Conservation (phyloP, 768 basidiomycete genomes). For the Cystobasidium tubakii region DNA sequence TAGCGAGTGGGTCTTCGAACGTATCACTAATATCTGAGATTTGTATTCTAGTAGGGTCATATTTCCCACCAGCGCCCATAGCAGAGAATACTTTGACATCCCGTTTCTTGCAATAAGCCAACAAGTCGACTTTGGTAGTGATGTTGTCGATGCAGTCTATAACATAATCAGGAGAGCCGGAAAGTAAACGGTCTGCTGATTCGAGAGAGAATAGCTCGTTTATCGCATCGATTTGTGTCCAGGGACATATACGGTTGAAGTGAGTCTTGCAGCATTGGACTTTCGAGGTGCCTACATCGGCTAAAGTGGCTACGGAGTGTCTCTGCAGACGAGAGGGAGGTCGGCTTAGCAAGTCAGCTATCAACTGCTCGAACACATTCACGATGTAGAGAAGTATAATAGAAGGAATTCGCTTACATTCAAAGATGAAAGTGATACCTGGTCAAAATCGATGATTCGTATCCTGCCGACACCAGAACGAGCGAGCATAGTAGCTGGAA, state of each 20-base stretch:
- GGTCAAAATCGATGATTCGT: conserved; percentile 69
- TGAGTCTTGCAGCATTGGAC: conserved; percentile 68
- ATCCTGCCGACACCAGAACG: conserved; percentile 44
- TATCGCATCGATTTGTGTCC: conserved; percentile 76
- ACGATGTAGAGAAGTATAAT: not conserved
- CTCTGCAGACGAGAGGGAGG: conserved; percentile 51
- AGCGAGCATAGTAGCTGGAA: conserved; percentile 44
- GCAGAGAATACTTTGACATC: conserved; percentile 87
- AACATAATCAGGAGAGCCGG: conserved; percentile 69
- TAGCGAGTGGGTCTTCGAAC: conserved; percentile 88
- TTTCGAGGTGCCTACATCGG: conserved; percentile 90
- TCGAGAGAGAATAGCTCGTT: conserved; percentile 80
- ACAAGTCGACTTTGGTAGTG: conserved; percentile 82
- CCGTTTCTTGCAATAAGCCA: conserved; percentile 77
- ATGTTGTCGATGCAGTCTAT: conserved; percentile 99
- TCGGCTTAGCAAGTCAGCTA: not conserved
- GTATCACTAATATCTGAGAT: conserved; percentile 86
- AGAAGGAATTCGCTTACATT: conserved; percentile 54
- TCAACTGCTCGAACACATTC: not conserved
- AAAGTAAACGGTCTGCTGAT: conserved; percentile 61
- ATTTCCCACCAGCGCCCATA: conserved; percentile 93
- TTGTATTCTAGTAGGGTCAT: conserved; percentile 88
- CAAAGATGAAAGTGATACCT: conserved; percentile 87
- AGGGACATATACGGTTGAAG: conserved; percentile 64
- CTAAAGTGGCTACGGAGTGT: conserved; percentile 79